Base-by-base conservation (phyloP, 2,329 filamentous ascomycete species). In the Westerdykella ornata region DNA sequence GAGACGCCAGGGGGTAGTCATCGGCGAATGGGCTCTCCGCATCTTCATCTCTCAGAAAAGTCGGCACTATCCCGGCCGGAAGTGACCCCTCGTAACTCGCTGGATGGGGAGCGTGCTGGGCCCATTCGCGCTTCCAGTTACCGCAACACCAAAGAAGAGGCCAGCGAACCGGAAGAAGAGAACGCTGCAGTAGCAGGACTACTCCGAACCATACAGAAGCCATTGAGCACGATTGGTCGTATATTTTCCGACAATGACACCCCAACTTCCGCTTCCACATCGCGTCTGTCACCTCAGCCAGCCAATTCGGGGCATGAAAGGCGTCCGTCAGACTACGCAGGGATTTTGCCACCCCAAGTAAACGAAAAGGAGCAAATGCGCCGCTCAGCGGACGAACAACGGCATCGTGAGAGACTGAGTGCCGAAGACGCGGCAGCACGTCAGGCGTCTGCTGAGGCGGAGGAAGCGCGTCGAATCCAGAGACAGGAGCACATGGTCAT, bases 391-490 rank as follows among this genome's bases (percentile, higher is more conserved):
- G 54, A 71, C 3, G 51, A 58, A 39, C 47, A 57, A 17, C 46
- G 44, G 14, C 42, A 51, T 6, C 41, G 49, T 7, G 66, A 52
- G 50, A 60, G 39, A 49, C 38, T 87, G 14, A 82, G 81, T 37
- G 87, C 86, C 1, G 86, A 95, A 65, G 89, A 95, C 62, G 85
- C 88, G 18, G 89, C 89, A 0, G 89, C 88, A 2, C 76, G 88
- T 38, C 90, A 97, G 67, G 90, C 90, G 1, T 94, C 85, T 52
- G 88, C 86, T 1, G 90, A 97, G 65, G 80, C 79, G 5, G 90
- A 90, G 8, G 86, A 98, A 63, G 90, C 90, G 6, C 80, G 88
- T 50, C 75, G 85, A 13, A 80, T 97, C 45, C 82, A 92, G 52
- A 75, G 81, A 28, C 82, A 84, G 41, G 92, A 98, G 72, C 89